Base-by-base conservation (phyloP, 352 stramenopile genomes). In the Phytophthora sp. region DNA sequence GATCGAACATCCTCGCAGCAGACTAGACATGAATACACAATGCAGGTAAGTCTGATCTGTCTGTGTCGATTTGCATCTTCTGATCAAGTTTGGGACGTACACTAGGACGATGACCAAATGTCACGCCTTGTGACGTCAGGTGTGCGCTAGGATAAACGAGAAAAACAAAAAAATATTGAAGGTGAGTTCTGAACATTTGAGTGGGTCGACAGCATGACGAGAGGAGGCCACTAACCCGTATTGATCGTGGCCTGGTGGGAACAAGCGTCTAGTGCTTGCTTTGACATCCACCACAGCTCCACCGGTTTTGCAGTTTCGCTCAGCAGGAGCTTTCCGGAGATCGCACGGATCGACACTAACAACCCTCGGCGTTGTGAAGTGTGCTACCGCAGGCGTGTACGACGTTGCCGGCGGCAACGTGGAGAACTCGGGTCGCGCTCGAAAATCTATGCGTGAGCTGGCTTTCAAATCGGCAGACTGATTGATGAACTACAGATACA, bases 41-140 rank as follows among this genome's bases (percentile, higher is more conserved):
- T 59, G 11, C 37, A 37, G 41, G 34, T 53, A 21, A 62, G 46
- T 30, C 30, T 43, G 37, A 24, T 17, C 9, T 28, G 12, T 15
- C 13, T 23, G 17, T 18, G 31, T 15, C 17, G 17, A 13, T 5
- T 10, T 48, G 54, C 34, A 58, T 54, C 30, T 69, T 56, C 28
- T 60, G 50, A 26, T 54, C 26, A 31, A 57, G 9, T 18, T 9
- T 21, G 18, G 15, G 18, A 34, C 62, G 26, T 77, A 89, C 79
- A 57, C 74, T 62, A 38, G 82, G 86, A 4, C 86, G 84, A 59
- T 95, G 86, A 27, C 84, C 86, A 43, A 95, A 95, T 0, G 76
- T 86, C 55, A 87, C 69, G 15, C 73, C 60, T 48, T 88, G 72
- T 10, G 72, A 79, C 2, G 76, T 74, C 31, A 81, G 54, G n/a